These are phyloP conservation scores for Peniophora sp. DNA, from an alignment of 1,284 basidiomycete species.

Conservation along the genomic window DNA sequence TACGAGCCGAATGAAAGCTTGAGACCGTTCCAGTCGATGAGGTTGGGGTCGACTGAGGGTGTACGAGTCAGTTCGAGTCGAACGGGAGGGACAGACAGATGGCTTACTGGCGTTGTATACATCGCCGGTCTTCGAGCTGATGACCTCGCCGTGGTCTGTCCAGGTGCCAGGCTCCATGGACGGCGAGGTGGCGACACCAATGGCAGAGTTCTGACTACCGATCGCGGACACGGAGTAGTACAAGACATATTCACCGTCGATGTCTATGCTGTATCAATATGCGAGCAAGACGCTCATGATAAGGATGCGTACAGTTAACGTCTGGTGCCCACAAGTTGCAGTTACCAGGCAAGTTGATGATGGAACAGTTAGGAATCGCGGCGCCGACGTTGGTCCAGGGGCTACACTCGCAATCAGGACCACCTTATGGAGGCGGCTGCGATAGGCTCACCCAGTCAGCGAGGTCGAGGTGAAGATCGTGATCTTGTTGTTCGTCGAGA, in stretches of 20 bases:
- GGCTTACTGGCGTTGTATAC: conserved; percentile 21
- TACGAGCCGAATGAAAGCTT: neutral
- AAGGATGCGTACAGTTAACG: conserved; percentile 6
- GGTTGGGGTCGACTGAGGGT: conserved; percentile 4
- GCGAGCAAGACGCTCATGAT: too few relatives aligned
- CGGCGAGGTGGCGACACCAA: conserved; percentile 24
- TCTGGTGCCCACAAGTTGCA: conserved; percentile 17
- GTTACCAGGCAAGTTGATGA: conserved; percentile 11
- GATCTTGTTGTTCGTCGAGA: conserved; percentile 13
- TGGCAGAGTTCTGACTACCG: conserved; percentile 25
- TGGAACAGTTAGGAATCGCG: conserved; percentile 10
- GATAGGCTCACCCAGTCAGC: conserved; percentile 11
- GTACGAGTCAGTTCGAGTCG: too few relatives aligned
- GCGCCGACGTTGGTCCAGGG: conserved; percentile 15
- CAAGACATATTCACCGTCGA: conserved; percentile 17
- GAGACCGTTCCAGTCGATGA: conserved; percentile 1
- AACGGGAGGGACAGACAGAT: neutral
- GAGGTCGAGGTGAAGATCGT: conserved; percentile 14
- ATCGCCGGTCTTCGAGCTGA: conserved; percentile 19
- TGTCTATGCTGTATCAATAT: neutral
- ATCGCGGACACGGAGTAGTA: conserved; percentile 27
- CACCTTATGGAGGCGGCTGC: neutral
- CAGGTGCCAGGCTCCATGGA: conserved; percentile 27
- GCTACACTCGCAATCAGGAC: neutral
- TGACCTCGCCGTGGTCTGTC: conserved; percentile 26